phyloP scores from a whole-genome alignment of 495 filamentous ascomycete species.

The Chaetomidium leptoderma region DNA sequence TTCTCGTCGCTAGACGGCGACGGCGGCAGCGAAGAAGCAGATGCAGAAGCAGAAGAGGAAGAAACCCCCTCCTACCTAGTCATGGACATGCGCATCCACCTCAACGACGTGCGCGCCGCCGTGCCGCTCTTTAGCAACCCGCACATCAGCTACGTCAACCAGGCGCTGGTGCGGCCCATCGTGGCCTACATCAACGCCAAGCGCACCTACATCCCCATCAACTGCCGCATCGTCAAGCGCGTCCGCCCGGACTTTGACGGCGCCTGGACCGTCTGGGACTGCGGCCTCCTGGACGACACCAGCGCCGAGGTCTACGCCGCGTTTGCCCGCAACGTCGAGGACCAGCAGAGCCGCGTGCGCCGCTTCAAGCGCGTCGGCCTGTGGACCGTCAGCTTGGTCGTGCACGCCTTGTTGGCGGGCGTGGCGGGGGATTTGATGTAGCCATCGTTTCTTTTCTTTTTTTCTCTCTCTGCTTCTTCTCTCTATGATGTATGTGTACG shows the following conservation, averaged over 20 bases:
- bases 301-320: conserved; percentile 90
- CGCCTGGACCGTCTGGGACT: conserved; percentile 91
- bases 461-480: conserved; percentile 9
- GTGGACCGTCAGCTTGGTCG: conserved; percentile 86
- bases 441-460: background rate
- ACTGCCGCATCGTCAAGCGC: conserved; percentile 87
- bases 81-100: conserved; percentile 83
- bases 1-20: too few species aligned
- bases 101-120: conserved; percentile 86
- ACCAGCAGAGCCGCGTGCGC: conserved; percentile 76
- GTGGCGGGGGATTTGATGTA: conserved; percentile 77
- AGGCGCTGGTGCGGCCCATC: conserved; percentile 89
- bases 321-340: conserved; percentile 81
- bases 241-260: conserved; percentile 88
- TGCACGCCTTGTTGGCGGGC: conserved; percentile 92
- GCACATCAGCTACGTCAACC: conserved; percentile 91
- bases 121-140: conserved; percentile 82
- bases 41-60: conserved; percentile 14
- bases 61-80: conserved; percentile 68
- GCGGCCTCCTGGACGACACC: conserved; percentile 91
- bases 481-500: background rate
- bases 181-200: conserved; percentile 98
- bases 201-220: conserved; percentile 89
- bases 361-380: conserved; percentile 94
- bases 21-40: too few species aligned